These are phyloP conservation scores for Botryobasidium botryosum DNA, from an alignment of 768 basidiomycete genomes.

Conservation along the genomic window DNA sequence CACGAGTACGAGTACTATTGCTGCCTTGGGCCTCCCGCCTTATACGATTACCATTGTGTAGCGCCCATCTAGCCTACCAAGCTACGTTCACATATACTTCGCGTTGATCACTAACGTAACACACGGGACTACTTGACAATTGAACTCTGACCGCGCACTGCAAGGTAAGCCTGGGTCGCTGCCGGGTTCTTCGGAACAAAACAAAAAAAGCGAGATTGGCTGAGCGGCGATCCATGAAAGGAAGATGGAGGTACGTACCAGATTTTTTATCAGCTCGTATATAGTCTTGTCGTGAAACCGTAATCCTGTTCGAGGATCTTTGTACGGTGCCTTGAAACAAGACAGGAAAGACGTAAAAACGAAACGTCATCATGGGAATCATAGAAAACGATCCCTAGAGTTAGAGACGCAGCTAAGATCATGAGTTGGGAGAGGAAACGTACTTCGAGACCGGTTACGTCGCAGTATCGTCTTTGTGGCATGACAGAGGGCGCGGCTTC, in stretches of 20 bases:
- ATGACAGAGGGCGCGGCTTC: constrained; percentile 73
- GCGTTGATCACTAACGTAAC: too few relatives aligned
- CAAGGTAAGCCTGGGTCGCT: background rate
- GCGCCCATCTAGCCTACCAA: too few relatives aligned
- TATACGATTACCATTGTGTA: too few relatives aligned
- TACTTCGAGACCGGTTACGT: constrained; percentile 75
- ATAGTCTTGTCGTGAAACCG: constrained; percentile 76
- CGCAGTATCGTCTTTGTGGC: constrained; percentile 63
- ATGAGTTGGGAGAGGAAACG: constrained; percentile 4
- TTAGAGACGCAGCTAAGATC: too few relatives aligned
- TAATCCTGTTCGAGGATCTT: constrained; percentile 62
- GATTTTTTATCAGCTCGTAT: constrained; percentile 17
- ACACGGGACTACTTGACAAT: too few relatives aligned
- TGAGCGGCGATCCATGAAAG: background rate
- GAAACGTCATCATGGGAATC: background rate
- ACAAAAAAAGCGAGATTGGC: too few relatives aligned
- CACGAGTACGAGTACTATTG: too few relatives aligned
- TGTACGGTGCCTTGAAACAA: constrained; percentile 53
- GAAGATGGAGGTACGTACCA: background rate
- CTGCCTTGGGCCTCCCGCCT: too few relatives aligned
- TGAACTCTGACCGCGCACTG: background rate
- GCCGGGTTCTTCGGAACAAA: background rate
- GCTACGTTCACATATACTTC: too few relatives aligned
- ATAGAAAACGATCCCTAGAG: background rate
- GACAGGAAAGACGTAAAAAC: background rate